Evolutionary conservation across 768 basidiomycete species (phyloP).

Genomic region (Tricholoma terreum): DNA sequence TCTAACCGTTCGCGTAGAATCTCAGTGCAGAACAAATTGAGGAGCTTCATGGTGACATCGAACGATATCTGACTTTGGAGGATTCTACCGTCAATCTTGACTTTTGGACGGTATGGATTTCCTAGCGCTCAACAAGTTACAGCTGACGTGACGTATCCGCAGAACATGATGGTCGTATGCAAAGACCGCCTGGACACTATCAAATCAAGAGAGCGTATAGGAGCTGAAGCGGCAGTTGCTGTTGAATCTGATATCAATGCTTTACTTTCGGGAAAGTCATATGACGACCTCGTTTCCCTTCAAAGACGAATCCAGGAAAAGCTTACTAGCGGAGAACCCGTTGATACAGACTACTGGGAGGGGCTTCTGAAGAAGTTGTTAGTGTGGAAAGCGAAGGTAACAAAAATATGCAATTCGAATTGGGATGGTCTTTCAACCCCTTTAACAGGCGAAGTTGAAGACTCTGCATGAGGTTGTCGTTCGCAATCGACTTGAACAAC

Average conservation of each 20-base stretch:
- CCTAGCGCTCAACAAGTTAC: neutral
- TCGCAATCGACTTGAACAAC: conserved; percentile 91
- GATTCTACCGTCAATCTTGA: conserved; percentile 83
- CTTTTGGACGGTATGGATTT: conserved; percentile 84
- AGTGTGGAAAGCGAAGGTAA: conserved; percentile 96
- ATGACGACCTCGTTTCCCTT: conserved; percentile 76
- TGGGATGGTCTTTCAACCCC: conserved; percentile 7
- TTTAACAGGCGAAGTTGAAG: conserved; percentile 78
- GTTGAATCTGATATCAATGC: conserved; percentile 84
- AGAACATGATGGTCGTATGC: conserved; percentile 98
- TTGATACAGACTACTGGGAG: conserved; percentile 99
- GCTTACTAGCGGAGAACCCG: conserved; percentile 85
- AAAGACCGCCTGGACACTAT: conserved; percentile 84
- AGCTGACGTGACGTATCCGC: neutral
- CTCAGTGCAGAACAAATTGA: conserved; percentile 84
- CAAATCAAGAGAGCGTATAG: conserved; percentile 57
- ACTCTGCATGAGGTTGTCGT: conserved; percentile 94
- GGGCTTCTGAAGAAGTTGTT: conserved; percentile 84
- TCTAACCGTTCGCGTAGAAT: conserved; percentile 49
- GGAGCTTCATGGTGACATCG: conserved; percentile 93
- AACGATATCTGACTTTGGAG: conserved; percentile 86
- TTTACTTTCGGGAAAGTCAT: conserved; percentile 80
- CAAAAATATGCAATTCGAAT: conserved; percentile 9
- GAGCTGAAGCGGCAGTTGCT: conserved; percentile 66
- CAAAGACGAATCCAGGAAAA: conserved; percentile 89